Evolutionary conservation across 2,329 filamentous ascomycete species (phyloP), one percentile per base, ranked within the genome.

Genomic region (Fusarium torulosum): DNA sequence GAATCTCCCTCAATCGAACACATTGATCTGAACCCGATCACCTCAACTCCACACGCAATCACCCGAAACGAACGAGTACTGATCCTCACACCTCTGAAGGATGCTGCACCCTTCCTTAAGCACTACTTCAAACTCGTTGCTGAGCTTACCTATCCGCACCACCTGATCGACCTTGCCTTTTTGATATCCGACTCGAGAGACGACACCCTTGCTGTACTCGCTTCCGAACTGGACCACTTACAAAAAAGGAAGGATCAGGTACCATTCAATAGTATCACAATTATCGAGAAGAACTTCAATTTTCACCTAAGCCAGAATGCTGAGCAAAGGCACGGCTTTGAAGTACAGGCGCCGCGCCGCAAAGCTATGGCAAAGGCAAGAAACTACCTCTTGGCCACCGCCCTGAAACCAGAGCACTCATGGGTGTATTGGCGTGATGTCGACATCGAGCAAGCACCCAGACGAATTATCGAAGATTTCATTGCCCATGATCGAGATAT

Each of bases 361-460:
- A 98, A 95, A 81, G 89, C 91, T 35, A 94, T 99, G 87, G 96
- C 91, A 44, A 89, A 86, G 71, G 96, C 96, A 27, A 88, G 96
- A 72, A 99, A 99, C 79, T 99, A 97, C 79, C 85, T 99, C 20
- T 87, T 99, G 3, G 88, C 89, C 31, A 85, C 93, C 1, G 91
- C 96, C 4, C 77, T 99, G 74, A 97, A 96, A 82, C 89, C 94
- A 0, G 94, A 98, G 64, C 96, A 99, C 77, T 95, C 94, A 10
- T 99, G 96, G 96, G 94, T 98, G 10, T 98, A 97, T 79, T 99
- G 96, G 96, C 89, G 96, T 62, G 96, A 99, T 78, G 94, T 97
- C 49, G 96, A 99, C 79, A 97, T 99, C 72, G 89, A 92, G 45
- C 94, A 99, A 76, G 97, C 91, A 77, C 93, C 95, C 3, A 86